These are phyloP conservation scores for Aspergillus novoparasiticus DNA, from an alignment of 2,329 filamentous ascomycete genomes.

Conservation along the genomic window DNA sequence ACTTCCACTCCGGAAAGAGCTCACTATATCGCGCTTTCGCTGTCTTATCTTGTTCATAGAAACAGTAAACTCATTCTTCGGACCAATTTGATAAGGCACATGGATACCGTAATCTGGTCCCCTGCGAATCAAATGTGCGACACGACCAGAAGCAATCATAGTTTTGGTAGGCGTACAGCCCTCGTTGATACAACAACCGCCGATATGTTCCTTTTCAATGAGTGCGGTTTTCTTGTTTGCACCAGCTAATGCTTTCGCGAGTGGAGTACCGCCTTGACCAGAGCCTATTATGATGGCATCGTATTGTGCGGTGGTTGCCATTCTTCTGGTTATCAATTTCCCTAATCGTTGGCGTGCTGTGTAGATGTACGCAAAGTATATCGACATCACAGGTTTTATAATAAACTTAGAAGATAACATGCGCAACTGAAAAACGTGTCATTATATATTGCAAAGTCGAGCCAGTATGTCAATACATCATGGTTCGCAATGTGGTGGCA, in stretches of 20 bases:
- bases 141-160: conserved; percentile 56
- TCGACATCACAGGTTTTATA: not conserved
- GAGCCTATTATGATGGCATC: conserved; percentile 14
- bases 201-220: conserved; percentile 41
- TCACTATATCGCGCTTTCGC: conserved; percentile 58
- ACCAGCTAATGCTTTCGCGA: conserved; percentile 4
- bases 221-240: conserved; percentile 8
- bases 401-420: not conserved
- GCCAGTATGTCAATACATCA: not conserved
- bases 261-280: conserved; percentile 11
- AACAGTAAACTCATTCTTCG: conserved; percentile 31
- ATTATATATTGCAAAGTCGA: too few species aligned
- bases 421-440: too few species aligned
- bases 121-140: conserved; percentile 42
- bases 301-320: conserved; percentile 6
- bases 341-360: not conserved
- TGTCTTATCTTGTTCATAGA: conserved; percentile 55
- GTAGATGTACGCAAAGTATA: not conserved
- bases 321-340: not conserved
- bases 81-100: not conserved
- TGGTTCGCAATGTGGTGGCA: not conserved
- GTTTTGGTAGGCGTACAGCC: conserved; percentile 62
- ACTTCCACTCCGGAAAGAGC: conserved; percentile 52
- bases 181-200: conserved; percentile 59
- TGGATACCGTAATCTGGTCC: not conserved